A percentile compares a stretch with the other conserved stretches of the same genome.
Conservation (phyloP, 1,139 yeast species). For the Yamadazyma sp. region DNA sequence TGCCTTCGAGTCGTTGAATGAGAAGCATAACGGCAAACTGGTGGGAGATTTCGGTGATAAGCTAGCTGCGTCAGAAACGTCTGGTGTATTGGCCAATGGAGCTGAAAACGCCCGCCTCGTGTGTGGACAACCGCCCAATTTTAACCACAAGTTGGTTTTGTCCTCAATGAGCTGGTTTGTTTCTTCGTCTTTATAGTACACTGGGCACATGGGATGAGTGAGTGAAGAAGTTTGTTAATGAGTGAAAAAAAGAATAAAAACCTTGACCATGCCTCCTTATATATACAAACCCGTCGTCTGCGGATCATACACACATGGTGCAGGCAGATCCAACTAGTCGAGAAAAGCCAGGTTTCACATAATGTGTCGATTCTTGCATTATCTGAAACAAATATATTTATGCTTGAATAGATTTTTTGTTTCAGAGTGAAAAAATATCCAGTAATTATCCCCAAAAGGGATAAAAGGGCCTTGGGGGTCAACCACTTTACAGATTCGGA, state of each 20-base stretch:
- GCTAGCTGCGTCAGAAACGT: no score
- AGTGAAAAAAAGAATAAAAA: no score
- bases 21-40: conserved; percentile 5
- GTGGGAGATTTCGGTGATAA: background rate
- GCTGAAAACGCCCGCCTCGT: no score
- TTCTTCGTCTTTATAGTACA: conserved; percentile 16
- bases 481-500: no score
- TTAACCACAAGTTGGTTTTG: conserved; percentile 14
- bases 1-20: conserved; percentile 1
- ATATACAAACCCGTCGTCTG: no score
- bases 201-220: background rate
- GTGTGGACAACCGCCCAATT: conserved; percentile 16
- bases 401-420: background rate
- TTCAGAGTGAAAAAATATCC: background rate
- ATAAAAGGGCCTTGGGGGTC: no score
- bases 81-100: no score
- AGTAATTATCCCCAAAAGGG: no score
- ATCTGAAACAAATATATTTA: background rate
- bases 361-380: background rate
- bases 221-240: background rate
- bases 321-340: no score
- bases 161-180: conserved; percentile 15
- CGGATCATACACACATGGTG: no score
- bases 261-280: no score
- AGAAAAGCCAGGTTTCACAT: no score